phyloP scores from a whole-genome alignment of 1,284 basidiomycete species.

The Ceratobasidium papillatum region DNA sequence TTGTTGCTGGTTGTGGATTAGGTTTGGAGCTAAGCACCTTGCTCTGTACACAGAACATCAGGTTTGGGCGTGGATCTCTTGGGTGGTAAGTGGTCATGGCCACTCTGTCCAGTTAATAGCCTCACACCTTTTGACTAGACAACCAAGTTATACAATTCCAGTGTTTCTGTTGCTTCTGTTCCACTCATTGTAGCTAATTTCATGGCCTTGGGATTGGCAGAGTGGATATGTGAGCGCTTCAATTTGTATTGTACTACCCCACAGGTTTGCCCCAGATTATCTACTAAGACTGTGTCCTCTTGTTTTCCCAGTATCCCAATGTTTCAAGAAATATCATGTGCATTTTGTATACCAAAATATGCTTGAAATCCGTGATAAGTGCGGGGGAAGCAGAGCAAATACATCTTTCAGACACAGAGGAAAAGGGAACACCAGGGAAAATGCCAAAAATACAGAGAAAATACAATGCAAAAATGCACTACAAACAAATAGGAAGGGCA shows the following conservation, averaged over 20 bases:
- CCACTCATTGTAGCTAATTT: not conserved
- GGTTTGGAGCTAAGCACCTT: not conserved
- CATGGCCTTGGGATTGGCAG: not conserved
- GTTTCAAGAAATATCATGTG: too few relatives aligned
- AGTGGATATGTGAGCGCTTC: not conserved
- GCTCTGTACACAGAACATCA: not conserved
- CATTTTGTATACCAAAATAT: too few relatives aligned
- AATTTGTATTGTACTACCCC: not conserved
- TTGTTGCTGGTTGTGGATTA: not conserved
- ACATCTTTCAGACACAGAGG: too few relatives aligned
- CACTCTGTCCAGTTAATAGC: not conserved
- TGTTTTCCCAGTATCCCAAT: too few relatives aligned
- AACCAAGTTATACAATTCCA: not conserved
- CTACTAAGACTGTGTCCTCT: too few relatives aligned
- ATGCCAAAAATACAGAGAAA: too few relatives aligned
- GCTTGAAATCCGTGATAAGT: too few relatives aligned
- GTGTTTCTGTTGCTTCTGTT: not conserved
- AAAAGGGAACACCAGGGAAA: too few relatives aligned
- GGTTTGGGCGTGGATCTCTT: not conserved
- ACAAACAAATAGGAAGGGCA: too few relatives aligned
- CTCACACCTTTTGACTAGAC: not conserved
- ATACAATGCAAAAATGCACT: too few relatives aligned
- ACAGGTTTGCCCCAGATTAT: not conserved
- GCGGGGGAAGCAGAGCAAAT: too few relatives aligned
- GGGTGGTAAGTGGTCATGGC: not conserved